phyloP scores from a whole-genome alignment of 805 yeast genomes.

The Yamadazyma phyllophila region DNA sequence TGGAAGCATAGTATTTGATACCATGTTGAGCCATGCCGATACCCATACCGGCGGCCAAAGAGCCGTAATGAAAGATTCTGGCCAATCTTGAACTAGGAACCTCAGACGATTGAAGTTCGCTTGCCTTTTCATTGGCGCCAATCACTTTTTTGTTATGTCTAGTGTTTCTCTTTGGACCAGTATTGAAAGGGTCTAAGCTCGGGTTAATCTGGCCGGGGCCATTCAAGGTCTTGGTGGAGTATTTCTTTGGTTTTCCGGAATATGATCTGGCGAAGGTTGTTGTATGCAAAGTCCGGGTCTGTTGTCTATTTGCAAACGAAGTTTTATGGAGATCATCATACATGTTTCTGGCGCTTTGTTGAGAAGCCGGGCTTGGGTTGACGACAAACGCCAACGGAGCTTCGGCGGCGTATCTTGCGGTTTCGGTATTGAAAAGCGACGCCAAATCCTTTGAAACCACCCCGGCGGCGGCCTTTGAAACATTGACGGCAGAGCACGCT shows the following conservation, averaged over 20 bases:
- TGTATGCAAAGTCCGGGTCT: conserved; percentile 5
- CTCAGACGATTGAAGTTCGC: conserved; percentile 53
- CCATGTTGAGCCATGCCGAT: conserved; percentile 79
- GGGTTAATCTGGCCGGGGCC: conserved; percentile 5
- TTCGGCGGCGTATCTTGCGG: background rate
- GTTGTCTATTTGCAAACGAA: conserved; percentile 2
- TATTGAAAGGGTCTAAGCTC: conserved; percentile 7
- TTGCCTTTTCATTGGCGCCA: conserved; percentile 17
- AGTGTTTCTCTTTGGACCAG: background rate
- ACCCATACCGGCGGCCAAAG: conserved; percentile 89
- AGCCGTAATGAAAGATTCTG: conserved; percentile 88
- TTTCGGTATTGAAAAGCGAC: background rate
- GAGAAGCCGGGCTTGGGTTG: conserved; percentile 1
- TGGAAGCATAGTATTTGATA: conserved; percentile 61
- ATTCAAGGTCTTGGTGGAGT: conserved; percentile 18
- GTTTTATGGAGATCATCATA: conserved; percentile 6
- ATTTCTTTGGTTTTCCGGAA: conserved; percentile 6
- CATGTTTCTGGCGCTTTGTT: background rate
- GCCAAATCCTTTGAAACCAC: conserved; percentile 1
- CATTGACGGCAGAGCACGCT: conserved; percentile 3
- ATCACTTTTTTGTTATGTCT: conserved; percentile 10
- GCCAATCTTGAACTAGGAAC: conserved; percentile 89
- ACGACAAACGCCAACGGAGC: conserved; percentile 4
- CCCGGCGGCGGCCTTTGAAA: conserved; percentile 1
- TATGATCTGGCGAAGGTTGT: conserved; percentile 4